These are phyloP conservation scores for Ceratocystis alfenasii DNA, from an alignment of 2,329 filamentous ascomycete species.

Conservation along the genomic window DNA sequence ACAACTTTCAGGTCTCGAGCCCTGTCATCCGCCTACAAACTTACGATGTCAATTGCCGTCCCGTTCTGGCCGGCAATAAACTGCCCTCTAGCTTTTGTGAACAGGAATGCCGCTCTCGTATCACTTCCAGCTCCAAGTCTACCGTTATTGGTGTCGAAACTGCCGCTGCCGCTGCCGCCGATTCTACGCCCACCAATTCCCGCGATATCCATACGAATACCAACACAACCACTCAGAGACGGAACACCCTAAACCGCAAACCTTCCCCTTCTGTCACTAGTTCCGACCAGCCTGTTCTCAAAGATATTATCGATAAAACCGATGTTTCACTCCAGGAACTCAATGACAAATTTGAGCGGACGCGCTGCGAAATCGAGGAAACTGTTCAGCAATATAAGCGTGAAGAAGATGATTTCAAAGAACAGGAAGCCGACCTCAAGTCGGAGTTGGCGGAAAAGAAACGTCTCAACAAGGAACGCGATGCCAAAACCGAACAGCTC, in stretches of 20 bases:
- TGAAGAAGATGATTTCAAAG: conserved; percentile 59
- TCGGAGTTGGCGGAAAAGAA: conserved; percentile 70
- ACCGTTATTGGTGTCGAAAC: conserved; percentile 50
- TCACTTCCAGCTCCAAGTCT: conserved; percentile 35
- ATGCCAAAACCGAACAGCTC: conserved; percentile 75
- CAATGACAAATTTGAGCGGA: conserved; percentile 65
- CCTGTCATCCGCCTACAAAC: conserved; percentile 75
- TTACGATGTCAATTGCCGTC: conserved; percentile 50
- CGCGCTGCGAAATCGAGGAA: conserved; percentile 75
- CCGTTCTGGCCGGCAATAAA: conserved; percentile 45
- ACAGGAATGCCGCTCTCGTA: conserved; percentile 37
- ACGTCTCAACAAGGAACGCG: conserved; percentile 72
- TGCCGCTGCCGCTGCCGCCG: conserved; percentile 37
- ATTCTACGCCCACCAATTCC: neutral
- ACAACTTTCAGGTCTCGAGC: conserved; percentile 87
- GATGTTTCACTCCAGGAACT: conserved; percentile 63
- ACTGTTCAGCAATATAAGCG: conserved; percentile 56
- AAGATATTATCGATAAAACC: conserved; percentile 36
- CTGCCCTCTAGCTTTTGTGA: conserved; percentile 45
- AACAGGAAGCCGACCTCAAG: conserved; percentile 54
- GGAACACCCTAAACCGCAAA: conserved; percentile 56
- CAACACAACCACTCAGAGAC: conserved; percentile 29
- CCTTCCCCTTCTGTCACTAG: conserved; percentile 59
- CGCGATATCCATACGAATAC: conserved; percentile 10
- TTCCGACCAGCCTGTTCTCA: conserved; percentile 39